Conservation (phyloP, 352 stramenopile species). For the Pythium aquatile region DNA sequence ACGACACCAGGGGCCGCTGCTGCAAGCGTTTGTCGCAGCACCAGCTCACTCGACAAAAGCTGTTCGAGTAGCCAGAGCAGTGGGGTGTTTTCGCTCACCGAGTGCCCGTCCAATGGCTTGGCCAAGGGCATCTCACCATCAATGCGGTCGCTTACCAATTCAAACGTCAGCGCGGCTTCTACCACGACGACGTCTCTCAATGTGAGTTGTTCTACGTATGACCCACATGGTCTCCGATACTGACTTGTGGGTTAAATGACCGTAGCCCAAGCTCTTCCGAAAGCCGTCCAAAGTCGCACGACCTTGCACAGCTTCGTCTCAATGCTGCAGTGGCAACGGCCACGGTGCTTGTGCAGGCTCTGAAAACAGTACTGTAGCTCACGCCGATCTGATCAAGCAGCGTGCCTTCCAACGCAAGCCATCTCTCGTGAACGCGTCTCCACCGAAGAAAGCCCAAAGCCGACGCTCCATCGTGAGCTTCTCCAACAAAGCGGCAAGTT, state of each 20-base stretch:
- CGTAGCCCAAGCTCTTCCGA: slow-evolving; percentile 16
- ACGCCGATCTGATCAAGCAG: slow-evolving; percentile 56
- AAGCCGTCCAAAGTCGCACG: slow-evolving; percentile 25
- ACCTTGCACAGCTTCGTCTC: slow-evolving; percentile 18
- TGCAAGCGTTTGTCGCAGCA: not conserved
- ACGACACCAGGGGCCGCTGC: not conserved
- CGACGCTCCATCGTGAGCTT: slow-evolving; percentile 11
- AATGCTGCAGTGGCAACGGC: slow-evolving; percentile 6
- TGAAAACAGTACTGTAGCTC: slow-evolving; percentile 14
- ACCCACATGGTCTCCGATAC: not conserved
- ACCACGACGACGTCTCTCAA: slow-evolving; percentile 18
- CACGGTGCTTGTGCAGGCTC: not conserved
- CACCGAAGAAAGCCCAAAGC: slow-evolving; percentile 30
- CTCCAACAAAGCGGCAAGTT: not conserved
- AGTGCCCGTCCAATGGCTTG: slow-evolving; percentile 1
- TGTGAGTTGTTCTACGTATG: not conserved
- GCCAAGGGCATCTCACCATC: slow-evolving; percentile 5
- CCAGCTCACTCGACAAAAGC: not conserved
- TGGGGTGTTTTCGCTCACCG: slow-evolving; percentile 20
- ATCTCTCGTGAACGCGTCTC: slow-evolving; percentile 25
- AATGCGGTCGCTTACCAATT: slow-evolving; percentile 13
- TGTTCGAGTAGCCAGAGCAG: slow-evolving; percentile 8
- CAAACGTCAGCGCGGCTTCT: slow-evolving; percentile 8
- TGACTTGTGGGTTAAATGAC: not conserved
- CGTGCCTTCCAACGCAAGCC: slow-evolving; percentile 58